Percentiles rank a stretch among this genome's conserved stretches.
phyloP scores from a whole-genome alignment of 2,329 filamentous ascomycete genomes.

The Aspergillus glaucus region DNA sequence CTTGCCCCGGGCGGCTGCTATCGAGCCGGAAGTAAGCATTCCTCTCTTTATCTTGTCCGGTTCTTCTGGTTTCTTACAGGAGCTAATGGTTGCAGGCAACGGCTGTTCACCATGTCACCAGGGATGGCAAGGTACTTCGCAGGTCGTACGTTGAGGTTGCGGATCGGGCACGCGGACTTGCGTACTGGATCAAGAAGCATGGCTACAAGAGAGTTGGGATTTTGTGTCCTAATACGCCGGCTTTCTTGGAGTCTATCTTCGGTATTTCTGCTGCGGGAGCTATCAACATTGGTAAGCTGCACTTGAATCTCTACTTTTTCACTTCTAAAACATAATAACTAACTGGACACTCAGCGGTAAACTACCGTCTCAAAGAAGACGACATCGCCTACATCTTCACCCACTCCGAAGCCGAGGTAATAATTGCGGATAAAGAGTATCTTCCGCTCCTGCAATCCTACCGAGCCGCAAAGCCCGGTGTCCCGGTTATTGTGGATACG shows the following conservation, averaged over 20 bases:
- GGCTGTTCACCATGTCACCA: slow-evolving; percentile 79
- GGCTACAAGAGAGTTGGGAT: slow-evolving; percentile 73
- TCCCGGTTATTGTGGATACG: slow-evolving; percentile 72
- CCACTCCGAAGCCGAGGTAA: slow-evolving; percentile 76
- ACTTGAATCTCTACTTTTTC: neutral
- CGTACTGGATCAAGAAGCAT: slow-evolving; percentile 76
- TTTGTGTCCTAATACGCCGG: slow-evolving; percentile 85
- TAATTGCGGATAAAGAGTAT: slow-evolving; percentile 83
- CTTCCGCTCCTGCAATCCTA: slow-evolving; percentile 63
- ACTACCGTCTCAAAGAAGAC: slow-evolving; percentile 70
- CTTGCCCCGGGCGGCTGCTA: neutral
- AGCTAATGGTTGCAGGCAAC: slow-evolving; percentile 47
- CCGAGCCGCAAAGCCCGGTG: slow-evolving; percentile 51
- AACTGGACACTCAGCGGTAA: slow-evolving; percentile 45
- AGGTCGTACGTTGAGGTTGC: slow-evolving; percentile 76
- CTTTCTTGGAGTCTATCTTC: slow-evolving; percentile 85
- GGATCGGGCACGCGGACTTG: slow-evolving; percentile 77
- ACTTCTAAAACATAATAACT: slow-evolving; percentile 31
- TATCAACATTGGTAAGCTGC: slow-evolving; percentile 58
- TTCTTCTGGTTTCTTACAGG: slow-evolving; percentile 13
- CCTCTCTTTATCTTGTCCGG: slow-evolving; percentile 11
- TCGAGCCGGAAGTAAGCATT: neutral
- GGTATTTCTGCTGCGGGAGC: slow-evolving; percentile 76
- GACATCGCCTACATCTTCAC: slow-evolving; percentile 89
- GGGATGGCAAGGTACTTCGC: slow-evolving; percentile 66